Conservation (phyloP, 306 rosid species). For the Pyrus betulifolia region DNA sequence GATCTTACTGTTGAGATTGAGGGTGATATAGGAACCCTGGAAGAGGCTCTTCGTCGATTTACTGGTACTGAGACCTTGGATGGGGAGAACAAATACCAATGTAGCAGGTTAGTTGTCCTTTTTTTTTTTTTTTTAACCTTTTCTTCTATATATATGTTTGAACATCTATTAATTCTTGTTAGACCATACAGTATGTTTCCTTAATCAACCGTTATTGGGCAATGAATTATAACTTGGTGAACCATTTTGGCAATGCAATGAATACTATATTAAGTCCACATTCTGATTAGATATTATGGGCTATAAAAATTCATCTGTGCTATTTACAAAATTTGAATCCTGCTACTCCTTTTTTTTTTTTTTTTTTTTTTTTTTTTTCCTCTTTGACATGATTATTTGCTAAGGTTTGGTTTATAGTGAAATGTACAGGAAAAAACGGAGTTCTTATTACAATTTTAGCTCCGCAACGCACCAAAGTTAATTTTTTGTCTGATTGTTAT, state of each 20-base stretch:
- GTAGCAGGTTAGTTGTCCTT: slow-evolving; percentile 65
- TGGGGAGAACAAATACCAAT: slow-evolving; percentile 91
- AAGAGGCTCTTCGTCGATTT: slow-evolving; percentile 72
- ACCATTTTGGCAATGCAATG: neutral
- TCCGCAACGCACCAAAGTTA: neutral
- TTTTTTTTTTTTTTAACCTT: neutral
- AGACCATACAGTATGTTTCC: neutral
- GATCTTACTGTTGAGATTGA: slow-evolving; percentile 92
- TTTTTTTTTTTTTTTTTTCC: neutral
- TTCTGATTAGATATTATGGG: neutral
- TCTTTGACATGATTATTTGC: neutral
- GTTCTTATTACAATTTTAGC: neutral
- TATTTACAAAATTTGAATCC: neutral
- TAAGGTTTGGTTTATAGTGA: neutral
- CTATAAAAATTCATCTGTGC: neutral
- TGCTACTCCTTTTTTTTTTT: neutral
- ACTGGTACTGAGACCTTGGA: slow-evolving; percentile 82
- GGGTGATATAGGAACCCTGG: slow-evolving; percentile 80
- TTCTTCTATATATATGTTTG: slow-evolving; percentile 3
- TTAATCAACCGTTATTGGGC: neutral
- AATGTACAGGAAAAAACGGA: neutral
- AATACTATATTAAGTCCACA: neutral
- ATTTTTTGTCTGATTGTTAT: neutral
- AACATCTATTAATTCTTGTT: neutral
- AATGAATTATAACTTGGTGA: neutral